Conservation (phyloP, 2,329 filamentous ascomycete genomes). For the Spiromastix sp. region DNA sequence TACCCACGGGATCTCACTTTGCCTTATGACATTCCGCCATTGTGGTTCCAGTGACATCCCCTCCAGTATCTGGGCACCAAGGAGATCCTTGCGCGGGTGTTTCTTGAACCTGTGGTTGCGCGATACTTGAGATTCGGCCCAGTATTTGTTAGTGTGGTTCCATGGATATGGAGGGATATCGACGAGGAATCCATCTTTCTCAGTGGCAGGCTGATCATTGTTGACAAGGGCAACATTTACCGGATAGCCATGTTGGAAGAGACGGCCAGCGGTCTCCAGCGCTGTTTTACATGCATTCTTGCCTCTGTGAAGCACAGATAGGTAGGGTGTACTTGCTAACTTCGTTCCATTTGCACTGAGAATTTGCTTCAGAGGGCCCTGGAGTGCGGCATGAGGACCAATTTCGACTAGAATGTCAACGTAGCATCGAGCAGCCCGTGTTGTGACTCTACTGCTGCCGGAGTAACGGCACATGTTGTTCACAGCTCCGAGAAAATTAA, state of each 20-base stretch:
- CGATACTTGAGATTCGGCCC: constrained; percentile 1
- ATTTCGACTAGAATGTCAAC: constrained; percentile 20
- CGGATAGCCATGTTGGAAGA: not conserved
- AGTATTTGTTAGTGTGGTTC: constrained; percentile 1
- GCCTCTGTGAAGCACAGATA: not conserved
- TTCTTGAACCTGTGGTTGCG: not conserved
- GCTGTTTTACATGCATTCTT: not conserved
- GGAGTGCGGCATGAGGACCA: constrained; percentile 22
- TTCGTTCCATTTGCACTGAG: constrained; percentile 2
- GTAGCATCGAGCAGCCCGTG: constrained; percentile 1
- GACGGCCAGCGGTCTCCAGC: not conserved
- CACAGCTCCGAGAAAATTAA: constrained; percentile 11
- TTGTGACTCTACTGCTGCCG: not conserved
- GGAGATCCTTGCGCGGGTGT: not conserved
- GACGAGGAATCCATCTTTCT: not conserved
- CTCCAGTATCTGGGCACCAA: constrained; percentile 6
- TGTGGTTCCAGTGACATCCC: not conserved
- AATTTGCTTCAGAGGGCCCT: constrained; percentile 20
- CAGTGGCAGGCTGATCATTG: not conserved
- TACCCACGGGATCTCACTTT: not conserved
- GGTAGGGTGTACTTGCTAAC: not conserved
- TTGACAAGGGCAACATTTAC: not conserved
- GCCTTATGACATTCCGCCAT: not conserved
- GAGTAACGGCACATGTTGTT: not conserved
- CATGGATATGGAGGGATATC: constrained; percentile 2